Conservation (phyloP, 257 asterid species). For the Solanum acaule region DNA sequence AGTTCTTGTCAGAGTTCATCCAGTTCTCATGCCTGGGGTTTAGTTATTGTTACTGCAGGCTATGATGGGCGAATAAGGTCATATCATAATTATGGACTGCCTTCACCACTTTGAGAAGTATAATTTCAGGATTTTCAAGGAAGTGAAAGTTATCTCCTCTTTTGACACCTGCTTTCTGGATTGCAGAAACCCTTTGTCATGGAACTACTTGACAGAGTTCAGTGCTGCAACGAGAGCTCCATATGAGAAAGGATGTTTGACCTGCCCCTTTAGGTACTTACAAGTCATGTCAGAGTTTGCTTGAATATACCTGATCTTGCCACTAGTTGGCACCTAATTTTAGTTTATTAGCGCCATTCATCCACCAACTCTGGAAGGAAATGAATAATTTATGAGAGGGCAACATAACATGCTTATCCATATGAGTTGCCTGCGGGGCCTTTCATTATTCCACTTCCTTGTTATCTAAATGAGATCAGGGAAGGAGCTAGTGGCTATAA, state of each 20-base stretch:
- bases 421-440: background rate
- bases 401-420: background rate
- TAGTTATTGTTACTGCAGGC: conserved; percentile 76
- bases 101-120: conserved; percentile 11
- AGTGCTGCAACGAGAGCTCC: background rate
- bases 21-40: conserved; percentile 70
- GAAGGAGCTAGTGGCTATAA: conserved; percentile 1
- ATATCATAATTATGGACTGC: conserved; percentile 83
- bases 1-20: conserved; percentile 57
- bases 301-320: background rate
- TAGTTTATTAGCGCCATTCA: background rate
- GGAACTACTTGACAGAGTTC: background rate
- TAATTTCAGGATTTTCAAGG: background rate
- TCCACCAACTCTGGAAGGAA: background rate
- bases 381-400: background rate
- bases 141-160: background rate
- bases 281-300: background rate
- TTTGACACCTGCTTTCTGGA: background rate
- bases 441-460: background rate
- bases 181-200: background rate
- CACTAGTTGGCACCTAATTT: background rate
- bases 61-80: conserved; percentile 88
- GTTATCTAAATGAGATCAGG: background rate
- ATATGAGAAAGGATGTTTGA: background rate
- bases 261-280: background rate